phyloP scores from a whole-genome alignment of 116 monocot genomes.

The Zostera marina region DNA sequence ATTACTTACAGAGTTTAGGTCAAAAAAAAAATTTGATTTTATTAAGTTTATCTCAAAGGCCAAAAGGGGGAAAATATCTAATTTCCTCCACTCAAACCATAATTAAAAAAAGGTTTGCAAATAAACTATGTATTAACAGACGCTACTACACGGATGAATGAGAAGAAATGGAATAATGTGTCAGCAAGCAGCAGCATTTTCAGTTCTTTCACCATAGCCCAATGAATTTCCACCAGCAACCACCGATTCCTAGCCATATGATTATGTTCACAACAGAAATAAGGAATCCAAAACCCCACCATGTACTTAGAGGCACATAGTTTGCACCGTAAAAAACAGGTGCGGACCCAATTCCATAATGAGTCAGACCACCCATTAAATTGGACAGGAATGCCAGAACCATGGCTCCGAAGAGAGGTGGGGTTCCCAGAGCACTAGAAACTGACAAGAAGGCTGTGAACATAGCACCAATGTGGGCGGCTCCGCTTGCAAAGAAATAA shows the following conservation, averaged over 20 bases:
- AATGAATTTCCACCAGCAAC: conserved; percentile 88
- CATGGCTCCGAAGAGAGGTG: conserved; percentile 81
- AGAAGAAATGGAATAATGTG: too few species aligned
- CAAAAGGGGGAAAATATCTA: too few species aligned
- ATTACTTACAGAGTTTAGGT: too few species aligned
- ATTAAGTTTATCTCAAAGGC: too few species aligned
- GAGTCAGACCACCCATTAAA: conserved; percentile 94
- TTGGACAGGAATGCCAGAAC: conserved; percentile 92
- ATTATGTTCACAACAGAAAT: conserved; percentile 81
- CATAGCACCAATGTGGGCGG: conserved; percentile 98
- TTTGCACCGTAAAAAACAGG: conserved; percentile 91
- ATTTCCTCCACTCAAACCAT: too few species aligned
- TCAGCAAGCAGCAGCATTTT: too few species aligned
- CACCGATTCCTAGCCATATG: conserved; percentile 87
- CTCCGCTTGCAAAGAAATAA: conserved; percentile 97
- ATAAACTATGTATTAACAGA: too few species aligned
- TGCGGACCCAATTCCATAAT: conserved; percentile 97
- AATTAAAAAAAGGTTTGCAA: too few species aligned
- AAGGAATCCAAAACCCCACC: conserved; percentile 94
- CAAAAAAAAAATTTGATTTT: too few species aligned
- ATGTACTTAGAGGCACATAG: conserved; percentile 64
- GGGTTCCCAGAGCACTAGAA: conserved; percentile 78
- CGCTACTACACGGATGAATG: too few species aligned
- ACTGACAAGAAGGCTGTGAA: conserved; percentile 96
- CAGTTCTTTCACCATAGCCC: conserved; percentile 61